Percentiles rank a stretch among this genome's conserved stretches.
phyloP scores from a whole-genome alignment of 2,329 filamentous ascomycete species.

The Pyrenochaeta sp. region DNA sequence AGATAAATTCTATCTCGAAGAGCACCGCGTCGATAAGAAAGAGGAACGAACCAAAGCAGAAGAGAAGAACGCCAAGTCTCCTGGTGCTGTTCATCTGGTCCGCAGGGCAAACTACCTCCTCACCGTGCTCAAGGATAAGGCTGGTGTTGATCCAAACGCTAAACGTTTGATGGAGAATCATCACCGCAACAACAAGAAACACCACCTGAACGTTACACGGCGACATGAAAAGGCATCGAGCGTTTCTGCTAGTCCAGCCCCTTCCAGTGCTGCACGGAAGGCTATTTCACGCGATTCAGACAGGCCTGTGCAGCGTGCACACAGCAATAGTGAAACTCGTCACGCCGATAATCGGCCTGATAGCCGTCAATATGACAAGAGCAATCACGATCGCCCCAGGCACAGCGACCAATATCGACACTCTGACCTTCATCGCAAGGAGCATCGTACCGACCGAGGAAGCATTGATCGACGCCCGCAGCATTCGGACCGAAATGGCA shows the following conservation, averaged over 20 bases:
- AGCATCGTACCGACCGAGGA: conserved; percentile 49
- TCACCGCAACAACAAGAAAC: conserved; percentile 92
- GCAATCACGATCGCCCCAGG: conserved; percentile 37
- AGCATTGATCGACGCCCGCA: conserved; percentile 50
- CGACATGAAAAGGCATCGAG: conserved; percentile 65
- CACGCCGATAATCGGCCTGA: conserved; percentile 43
- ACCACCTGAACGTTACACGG: conserved; percentile 64
- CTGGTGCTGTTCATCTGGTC: conserved; percentile 96
- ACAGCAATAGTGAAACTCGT: conserved; percentile 48
- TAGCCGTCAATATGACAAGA: conserved; percentile 39
- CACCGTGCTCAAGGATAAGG: conserved; percentile 91
- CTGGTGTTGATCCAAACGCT: conserved; percentile 73
- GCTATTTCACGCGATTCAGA: conserved; percentile 46
- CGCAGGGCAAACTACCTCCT: conserved; percentile 93
- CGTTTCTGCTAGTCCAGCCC: conserved; percentile 75
- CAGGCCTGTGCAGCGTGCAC: conserved; percentile 45
- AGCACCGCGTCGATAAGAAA: conserved; percentile 98
- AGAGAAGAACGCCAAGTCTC: conserved; percentile 79
- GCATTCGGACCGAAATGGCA: conserved; percentile 47
- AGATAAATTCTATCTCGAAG: conserved; percentile 95
- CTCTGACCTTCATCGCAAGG: conserved; percentile 41
- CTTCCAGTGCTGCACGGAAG: conserved; percentile 53
- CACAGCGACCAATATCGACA: conserved; percentile 48
- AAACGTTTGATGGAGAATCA: conserved; percentile 89
- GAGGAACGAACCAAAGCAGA: conserved; percentile 84